Conservation (phyloP, 345 rosid genomes). For the Abelmoschus esculentus region DNA sequence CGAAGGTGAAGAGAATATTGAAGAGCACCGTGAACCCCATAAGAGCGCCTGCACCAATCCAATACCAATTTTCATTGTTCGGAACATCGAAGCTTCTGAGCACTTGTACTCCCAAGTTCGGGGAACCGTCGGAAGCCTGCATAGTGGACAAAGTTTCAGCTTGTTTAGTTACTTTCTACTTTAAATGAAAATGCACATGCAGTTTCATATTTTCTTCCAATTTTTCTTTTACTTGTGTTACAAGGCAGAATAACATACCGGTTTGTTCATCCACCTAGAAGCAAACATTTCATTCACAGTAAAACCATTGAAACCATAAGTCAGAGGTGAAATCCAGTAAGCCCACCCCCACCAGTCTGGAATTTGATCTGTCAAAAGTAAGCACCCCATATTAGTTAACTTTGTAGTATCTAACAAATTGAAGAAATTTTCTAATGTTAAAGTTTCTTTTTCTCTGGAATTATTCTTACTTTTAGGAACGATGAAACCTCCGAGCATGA, state of each 20-base stretch:
- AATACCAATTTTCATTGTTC: conserved; percentile 42
- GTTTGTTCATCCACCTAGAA: conserved; percentile 73
- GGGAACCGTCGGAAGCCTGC: conserved; percentile 27
- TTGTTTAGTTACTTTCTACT: background rate
- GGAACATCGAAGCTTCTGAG: conserved; percentile 31
- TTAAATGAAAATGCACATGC: too few species aligned
- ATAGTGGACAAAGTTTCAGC: background rate
- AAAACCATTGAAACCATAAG: conserved; percentile 63
- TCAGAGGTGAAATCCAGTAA: conserved; percentile 83
- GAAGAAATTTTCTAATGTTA: background rate
- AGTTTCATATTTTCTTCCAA: background rate
- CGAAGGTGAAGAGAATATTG: conserved; percentile 45
- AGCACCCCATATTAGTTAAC: background rate
- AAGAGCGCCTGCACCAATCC: conserved; percentile 54
- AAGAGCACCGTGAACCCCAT: conserved; percentile 42
- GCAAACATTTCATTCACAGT: conserved; percentile 68
- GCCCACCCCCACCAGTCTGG: conserved; percentile 90
- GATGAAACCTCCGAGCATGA: conserved; percentile 84
- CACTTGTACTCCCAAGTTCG: conserved; percentile 32
- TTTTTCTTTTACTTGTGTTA: background rate
- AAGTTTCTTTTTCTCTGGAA: background rate
- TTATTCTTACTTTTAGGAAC: conserved; percentile 46
- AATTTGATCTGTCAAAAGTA: conserved; percentile 41
- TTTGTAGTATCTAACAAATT: background rate
- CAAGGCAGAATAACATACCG: conserved; percentile 24